Evolutionary conservation across 2,329 filamentous ascomycete genomes (phyloP).

Genomic region (Fusarium brachygibbosum): DNA sequence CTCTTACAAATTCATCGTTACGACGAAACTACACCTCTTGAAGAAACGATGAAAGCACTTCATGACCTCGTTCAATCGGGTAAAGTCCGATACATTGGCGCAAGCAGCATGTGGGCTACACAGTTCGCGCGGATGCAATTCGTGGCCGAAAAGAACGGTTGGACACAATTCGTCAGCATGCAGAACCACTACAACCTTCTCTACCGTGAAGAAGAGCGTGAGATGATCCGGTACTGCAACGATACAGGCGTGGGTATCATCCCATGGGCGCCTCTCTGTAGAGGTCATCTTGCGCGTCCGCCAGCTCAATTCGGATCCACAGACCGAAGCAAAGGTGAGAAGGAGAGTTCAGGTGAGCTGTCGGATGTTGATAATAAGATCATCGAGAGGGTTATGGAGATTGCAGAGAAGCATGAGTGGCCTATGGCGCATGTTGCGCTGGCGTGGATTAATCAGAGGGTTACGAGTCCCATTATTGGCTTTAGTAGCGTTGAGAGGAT

Average conservation of each 20-base stretch:
- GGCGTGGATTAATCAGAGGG: constrained; percentile 30
- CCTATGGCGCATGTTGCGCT: constrained; percentile 39
- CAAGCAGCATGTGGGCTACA: constrained; percentile 60
- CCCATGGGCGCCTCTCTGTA: constrained; percentile 41
- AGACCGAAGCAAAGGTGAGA: constrained; percentile 33
- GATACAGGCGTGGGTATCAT: constrained; percentile 47
- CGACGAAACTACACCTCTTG: constrained; percentile 58
- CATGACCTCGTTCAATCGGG: constrained; percentile 69
- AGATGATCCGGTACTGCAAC: constrained; percentile 60
- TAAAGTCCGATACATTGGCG: constrained; percentile 68
- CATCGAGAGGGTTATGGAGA: constrained; percentile 21
- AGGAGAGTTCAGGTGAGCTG: constrained; percentile 22
- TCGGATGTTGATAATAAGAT: constrained; percentile 30
- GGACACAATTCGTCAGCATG: constrained; percentile 71
- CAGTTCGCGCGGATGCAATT: constrained; percentile 65
- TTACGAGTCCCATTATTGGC: constrained; percentile 34
- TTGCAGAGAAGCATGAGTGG: constrained; percentile 25
- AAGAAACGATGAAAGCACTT: constrained; percentile 70
- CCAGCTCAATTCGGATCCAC: constrained; percentile 27
- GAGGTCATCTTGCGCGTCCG: constrained; percentile 31
- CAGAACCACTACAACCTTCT: constrained; percentile 68
- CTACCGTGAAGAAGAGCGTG: constrained; percentile 70
- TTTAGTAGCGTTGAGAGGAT: constrained; percentile 40
- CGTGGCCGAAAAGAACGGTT: constrained; percentile 65
- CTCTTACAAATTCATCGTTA: constrained; percentile 67